These are phyloP conservation scores for Niveomyces coronatus DNA, from an alignment of 2,329 filamentous ascomycete species.

Conservation along the genomic window DNA sequence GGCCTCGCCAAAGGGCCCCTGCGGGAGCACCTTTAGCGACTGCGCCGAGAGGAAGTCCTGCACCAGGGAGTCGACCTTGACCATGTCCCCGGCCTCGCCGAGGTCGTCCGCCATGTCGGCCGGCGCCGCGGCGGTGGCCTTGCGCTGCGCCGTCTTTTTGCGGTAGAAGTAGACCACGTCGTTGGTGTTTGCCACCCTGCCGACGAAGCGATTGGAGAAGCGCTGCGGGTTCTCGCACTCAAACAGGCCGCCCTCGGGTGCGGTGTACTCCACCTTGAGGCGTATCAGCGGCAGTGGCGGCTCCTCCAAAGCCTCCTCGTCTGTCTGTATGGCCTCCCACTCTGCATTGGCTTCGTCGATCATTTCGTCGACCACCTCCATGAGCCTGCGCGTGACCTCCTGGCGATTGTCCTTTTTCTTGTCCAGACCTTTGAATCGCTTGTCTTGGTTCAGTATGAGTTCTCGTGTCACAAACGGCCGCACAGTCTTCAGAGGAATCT, in stretches of 20 bases:
- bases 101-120: constrained; percentile 54
- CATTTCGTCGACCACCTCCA: constrained; percentile 70
- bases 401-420: constrained; percentile 74
- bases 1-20: constrained; percentile 86
- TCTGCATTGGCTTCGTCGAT: constrained; percentile 74
- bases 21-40: constrained; percentile 83
- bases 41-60: constrained; percentile 79
- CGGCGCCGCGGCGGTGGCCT: constrained; percentile 37
- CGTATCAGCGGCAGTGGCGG: constrained; percentile 75
- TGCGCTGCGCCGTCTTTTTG: constrained; percentile 58
- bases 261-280: constrained; percentile 81
- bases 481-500: constrained; percentile 76
- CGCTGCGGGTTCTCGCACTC: constrained; percentile 92
- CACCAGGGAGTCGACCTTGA: constrained; percentile 85
- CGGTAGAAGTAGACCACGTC: constrained; percentile 90
- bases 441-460: constrained; percentile 65
- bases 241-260: constrained; percentile 74
- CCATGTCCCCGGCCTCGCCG: constrained; percentile 42
- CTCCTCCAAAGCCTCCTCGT: constrained; percentile 46
- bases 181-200: constrained; percentile 85
- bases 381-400: constrained; percentile 68
- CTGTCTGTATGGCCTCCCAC: constrained; percentile 71
- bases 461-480: constrained; percentile 85
- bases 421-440: constrained; percentile 65
- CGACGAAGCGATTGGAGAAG: constrained; percentile 85